These are phyloP conservation scores for Suaeda aralocaspica DNA, from an alignment of 148 eudicot genomes.

Conservation along the genomic window DNA sequence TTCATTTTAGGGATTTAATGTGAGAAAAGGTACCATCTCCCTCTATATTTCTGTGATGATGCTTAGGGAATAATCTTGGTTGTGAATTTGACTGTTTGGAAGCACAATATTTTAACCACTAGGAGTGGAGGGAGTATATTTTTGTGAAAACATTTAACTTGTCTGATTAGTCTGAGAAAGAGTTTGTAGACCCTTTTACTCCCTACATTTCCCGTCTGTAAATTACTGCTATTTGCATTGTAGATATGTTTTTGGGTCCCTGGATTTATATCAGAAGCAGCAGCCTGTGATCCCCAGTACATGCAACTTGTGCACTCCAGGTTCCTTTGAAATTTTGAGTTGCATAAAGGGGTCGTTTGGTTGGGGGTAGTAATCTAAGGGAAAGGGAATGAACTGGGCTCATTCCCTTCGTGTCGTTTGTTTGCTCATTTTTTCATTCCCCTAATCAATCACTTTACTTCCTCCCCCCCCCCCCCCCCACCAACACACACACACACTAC, in stretches of 20 bases:
- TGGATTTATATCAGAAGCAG: slow-evolving; percentile 73
- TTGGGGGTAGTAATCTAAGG: no score
- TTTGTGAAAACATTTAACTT: not conserved
- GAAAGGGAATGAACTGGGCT: no score
- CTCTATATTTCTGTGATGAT: not conserved
- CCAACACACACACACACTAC: no score
- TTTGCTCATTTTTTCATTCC: no score
- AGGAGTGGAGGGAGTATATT: no score
- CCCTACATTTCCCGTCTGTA: not conserved
- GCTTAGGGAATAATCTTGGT: no score
- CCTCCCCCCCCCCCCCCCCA: no score
- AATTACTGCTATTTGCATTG: slow-evolving; percentile 52
- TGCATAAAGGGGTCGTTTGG: no score
- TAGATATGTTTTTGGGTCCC: slow-evolving; percentile 94
- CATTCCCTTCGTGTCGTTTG: no score
- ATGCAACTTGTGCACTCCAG: slow-evolving; percentile 82
- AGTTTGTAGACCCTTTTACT: not conserved
- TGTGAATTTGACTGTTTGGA: not conserved
- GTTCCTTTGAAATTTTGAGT: slow-evolving; percentile 27
- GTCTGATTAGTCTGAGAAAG: not conserved
- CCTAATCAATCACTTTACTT: no score
- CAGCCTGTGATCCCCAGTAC: slow-evolving; percentile 63
- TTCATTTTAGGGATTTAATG: not conserved
- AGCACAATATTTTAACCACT: not conserved
- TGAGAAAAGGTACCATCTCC: not conserved